Evolutionary conservation across 2,329 filamentous ascomycete species (phyloP).

Genomic region (Talaromyces sp.): DNA sequence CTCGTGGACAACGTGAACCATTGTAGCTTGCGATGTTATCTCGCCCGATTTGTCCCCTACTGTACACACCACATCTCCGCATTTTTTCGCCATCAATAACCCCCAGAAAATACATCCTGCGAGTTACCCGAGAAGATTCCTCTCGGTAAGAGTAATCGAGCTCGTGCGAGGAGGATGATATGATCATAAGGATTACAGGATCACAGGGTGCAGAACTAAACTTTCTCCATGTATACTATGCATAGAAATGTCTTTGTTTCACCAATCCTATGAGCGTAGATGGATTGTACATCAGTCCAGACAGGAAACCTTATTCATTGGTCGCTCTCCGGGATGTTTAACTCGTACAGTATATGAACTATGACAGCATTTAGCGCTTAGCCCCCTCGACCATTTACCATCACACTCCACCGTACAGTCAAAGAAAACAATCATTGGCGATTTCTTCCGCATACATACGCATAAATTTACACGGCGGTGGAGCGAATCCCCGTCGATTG

Average conservation of each 20-base stretch:
- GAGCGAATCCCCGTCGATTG: slow-evolving; percentile 9
- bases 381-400: not conserved
- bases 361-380: slow-evolving; percentile 3
- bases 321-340: not conserved
- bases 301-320: not conserved
- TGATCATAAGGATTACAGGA: too few relatives aligned
- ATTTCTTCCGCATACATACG: not conserved
- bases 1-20: not conserved
- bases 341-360: not conserved
- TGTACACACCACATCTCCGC: not conserved
- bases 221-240: not conserved
- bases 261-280: not conserved
- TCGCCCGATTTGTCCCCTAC: not conserved
- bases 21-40: not conserved
- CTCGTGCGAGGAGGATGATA: not conserved
- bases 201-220: too few relatives aligned
- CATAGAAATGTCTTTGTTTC: not conserved
- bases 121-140: not conserved
- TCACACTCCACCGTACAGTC: not conserved
- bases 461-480: not conserved
- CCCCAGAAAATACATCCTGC: not conserved
- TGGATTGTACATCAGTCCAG: not conserved
- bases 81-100: not conserved
- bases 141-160: not conserved
- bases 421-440: not conserved